These are phyloP conservation scores for Suillus tomentosus DNA, from an alignment of 768 basidiomycete genomes.

Conservation along the genomic window DNA sequence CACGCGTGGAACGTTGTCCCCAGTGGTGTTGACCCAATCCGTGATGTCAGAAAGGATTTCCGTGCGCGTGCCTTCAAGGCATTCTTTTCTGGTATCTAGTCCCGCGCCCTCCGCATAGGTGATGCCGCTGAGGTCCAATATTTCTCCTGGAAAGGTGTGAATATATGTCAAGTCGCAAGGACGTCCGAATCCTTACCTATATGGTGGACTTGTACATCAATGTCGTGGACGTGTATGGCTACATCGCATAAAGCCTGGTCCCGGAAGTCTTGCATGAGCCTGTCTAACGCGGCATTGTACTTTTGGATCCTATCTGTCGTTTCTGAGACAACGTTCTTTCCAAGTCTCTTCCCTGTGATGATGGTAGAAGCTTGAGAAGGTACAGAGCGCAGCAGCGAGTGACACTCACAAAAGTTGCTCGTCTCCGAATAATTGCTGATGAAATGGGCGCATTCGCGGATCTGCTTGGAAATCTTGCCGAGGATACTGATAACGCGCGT, in stretches of 20 bases:
- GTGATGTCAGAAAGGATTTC: constrained; percentile 3
- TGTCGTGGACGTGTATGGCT: neutral
- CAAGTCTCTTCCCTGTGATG: constrained; percentile 1
- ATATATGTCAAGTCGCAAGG: neutral
- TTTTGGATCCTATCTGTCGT: neutral
- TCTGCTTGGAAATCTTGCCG: constrained; percentile 4
- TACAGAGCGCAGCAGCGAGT: neutral
- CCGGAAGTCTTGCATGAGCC: constrained; percentile 8
- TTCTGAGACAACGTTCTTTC: neutral
- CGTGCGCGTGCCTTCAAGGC: neutral
- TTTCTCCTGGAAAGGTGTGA: neutral
- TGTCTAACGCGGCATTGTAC: constrained; percentile 5
- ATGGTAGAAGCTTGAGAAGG: neutral
- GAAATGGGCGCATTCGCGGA: constrained; percentile 11
- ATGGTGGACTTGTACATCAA: neutral
- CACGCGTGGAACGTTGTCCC: neutral
- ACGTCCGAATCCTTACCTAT: constrained; percentile 4
- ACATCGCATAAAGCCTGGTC: constrained; percentile 1
- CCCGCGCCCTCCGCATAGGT: constrained; percentile 5
- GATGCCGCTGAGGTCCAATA: constrained; percentile 1
- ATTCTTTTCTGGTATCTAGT: constrained; percentile 9
- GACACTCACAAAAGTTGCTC: constrained; percentile 12
- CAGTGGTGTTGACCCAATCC: neutral
- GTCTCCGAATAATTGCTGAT: constrained; percentile 10
- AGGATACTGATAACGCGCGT: neutral